A percentile compares a stretch with the other conserved stretches of the same genome.
Conservation (phyloP, 2,329 filamentous ascomycete genomes). For the Pseudogymnoascus pannorum region DNA sequence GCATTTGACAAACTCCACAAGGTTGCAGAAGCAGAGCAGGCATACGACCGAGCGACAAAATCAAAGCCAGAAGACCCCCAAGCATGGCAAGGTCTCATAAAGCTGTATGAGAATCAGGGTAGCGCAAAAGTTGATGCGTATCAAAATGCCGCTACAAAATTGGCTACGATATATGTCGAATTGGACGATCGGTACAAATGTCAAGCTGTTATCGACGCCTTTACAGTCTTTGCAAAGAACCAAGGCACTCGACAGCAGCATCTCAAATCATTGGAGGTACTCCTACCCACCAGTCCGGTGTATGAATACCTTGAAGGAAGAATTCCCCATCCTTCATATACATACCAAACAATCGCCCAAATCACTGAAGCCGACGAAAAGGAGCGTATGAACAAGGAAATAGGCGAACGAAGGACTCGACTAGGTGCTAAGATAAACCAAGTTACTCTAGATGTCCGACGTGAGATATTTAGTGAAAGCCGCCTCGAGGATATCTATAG, state of each 20-base stretch:
- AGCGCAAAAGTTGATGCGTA: constrained; percentile 64
- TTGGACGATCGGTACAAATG: constrained; percentile 57
- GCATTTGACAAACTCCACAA: constrained; percentile 70
- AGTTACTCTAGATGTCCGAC: constrained; percentile 79
- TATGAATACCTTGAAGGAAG: constrained; percentile 80
- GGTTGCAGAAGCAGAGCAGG: constrained; percentile 64
- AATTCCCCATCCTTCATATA: constrained; percentile 69
- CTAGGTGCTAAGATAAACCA: constrained; percentile 77
- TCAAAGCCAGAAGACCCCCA: constrained; percentile 71
- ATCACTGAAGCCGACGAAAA: constrained; percentile 82
- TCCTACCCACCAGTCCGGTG: constrained; percentile 72
- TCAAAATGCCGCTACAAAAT: constrained; percentile 60
- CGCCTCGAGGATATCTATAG: constrained; percentile 74
- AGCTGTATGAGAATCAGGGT: constrained; percentile 74
- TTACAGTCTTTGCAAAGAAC: constrained; percentile 63
- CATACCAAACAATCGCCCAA: constrained; percentile 75
- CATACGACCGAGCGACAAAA: constrained; percentile 65
- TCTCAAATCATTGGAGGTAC: constrained; percentile 65
- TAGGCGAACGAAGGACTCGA: constrained; percentile 80
- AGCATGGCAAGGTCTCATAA: constrained; percentile 84
- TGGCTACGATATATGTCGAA: constrained; percentile 68
- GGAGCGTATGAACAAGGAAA: constrained; percentile 80
- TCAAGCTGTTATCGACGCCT: constrained; percentile 69
- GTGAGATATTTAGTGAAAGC: constrained; percentile 71
- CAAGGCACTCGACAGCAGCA: constrained; percentile 68